Evolutionary conservation across 495 filamentous ascomycete genomes (phyloP), one percentile per base, ranked within the genome.

Genomic region (Cladorrhinum samala): DNA sequence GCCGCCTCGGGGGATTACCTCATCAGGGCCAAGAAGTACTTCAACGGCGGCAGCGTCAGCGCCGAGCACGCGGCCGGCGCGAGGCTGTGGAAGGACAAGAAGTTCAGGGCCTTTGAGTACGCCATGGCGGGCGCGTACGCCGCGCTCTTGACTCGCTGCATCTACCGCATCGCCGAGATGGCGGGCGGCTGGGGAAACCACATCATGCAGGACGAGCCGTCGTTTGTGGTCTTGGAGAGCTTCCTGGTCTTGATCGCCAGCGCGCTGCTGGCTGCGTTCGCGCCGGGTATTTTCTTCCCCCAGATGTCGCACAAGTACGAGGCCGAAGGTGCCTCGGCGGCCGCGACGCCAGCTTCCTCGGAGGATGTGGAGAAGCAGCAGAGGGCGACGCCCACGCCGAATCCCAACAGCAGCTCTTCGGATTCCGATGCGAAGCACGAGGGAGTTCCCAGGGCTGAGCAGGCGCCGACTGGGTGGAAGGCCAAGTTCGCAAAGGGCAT

Each of bases 101-200:
- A 70, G 25, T 84, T 87, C 60, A 61, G 69, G n/a, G 51, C 75
- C 13, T 79, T 88, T 39, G 40, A 76, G 14, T 65, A 57, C 14
- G 79, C 73, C 5, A 72, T 84, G 50, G 54, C 67, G 6, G 63
- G 79, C 19, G 82, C 84, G 9, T 88, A 81, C 58, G 33, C 76
- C 13, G 76, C 74, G 9, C 77, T 88, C n/a, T 56, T 87, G 56
- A 77, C 82, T 30, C 69, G 84, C 33, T 89, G 85, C 58, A 77
- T 87, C 46, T 88, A 86, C 63, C 79, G 84, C 62, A 80, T 86
- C 38, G 78, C 80, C 0, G 81, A 85, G 67, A 84, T 86, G 80
- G 77, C 79, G 1, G 83, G 81, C 13, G 84, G 84, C 3, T 88
- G 83, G 83, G 80, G 80, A 2, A 83, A 79, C 60, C 61, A 74